Evolutionary conservation across 371 early-diverging fungal genomes (phyloP).

Genomic region (Mucor circinelloides): DNA sequence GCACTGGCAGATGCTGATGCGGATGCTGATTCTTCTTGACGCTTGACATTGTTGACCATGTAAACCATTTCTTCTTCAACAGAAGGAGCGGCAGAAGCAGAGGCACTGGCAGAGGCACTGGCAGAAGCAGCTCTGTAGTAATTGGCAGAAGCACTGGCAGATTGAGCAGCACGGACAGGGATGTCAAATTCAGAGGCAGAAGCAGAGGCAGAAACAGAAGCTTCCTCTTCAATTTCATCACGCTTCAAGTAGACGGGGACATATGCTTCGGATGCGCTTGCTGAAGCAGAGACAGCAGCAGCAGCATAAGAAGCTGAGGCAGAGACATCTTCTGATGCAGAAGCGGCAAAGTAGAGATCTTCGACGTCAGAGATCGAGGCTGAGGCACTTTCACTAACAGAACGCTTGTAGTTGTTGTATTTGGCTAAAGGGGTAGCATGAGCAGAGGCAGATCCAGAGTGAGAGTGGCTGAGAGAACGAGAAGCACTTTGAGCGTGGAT

Average conservation of each 20-base stretch:
- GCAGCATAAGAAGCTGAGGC: slow-evolving; percentile 3
- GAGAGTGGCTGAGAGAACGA: background rate
- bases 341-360: background rate
- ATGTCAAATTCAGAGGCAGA: slow-evolving; percentile 3
- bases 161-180: background rate
- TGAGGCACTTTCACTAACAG: background rate
- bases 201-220: slow-evolving; percentile 5
- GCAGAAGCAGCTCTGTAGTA: background rate
- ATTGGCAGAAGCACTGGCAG: background rate
- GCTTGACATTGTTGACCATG: background rate
- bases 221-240: background rate
- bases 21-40: background rate
- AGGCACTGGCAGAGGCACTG: slow-evolving; percentile 3
- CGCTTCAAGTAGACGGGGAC: slow-evolving; percentile 6
- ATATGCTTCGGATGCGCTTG: background rate
- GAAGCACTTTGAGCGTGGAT: background rate
- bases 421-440: background rate
- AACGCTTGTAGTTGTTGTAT: slow-evolving; percentile 1
- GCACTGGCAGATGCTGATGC: background rate
- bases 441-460: background rate
- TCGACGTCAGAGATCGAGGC: background rate
- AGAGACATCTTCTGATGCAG: background rate
- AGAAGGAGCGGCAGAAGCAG: slow-evolving; percentile 1
- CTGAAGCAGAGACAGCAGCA: background rate
- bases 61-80: background rate